These are phyloP conservation scores for Colletotrichum somersetense DNA, from an alignment of 2,329 filamentous ascomycete species.

Conservation along the genomic window DNA sequence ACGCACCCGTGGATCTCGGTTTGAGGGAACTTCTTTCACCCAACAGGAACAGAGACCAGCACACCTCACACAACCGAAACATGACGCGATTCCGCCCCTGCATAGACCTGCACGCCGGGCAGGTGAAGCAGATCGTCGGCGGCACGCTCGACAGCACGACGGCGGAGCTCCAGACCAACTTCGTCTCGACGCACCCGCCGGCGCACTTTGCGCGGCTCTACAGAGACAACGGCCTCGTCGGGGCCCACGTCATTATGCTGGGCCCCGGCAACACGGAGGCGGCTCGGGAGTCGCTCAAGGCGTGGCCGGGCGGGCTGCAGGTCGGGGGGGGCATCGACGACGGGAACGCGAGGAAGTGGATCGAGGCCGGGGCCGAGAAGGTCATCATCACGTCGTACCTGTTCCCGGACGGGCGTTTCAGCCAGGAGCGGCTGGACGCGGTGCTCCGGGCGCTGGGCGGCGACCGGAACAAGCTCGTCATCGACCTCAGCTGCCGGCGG, in stretches of 20 bases:
- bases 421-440: constrained; percentile 78
- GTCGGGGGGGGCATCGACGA: constrained; percentile 95
- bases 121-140: constrained; percentile 98
- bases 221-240: constrained; percentile 77
- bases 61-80: constrained; percentile 40
- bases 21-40: constrained; percentile 15
- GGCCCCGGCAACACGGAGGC: constrained; percentile 88
- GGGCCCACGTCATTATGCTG: constrained; percentile 97
- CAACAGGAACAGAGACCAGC: not conserved
- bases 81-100: constrained; percentile 98
- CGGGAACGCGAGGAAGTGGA: constrained; percentile 86
- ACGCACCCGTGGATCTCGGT: constrained; percentile 22
- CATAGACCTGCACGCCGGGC: constrained; percentile 96
- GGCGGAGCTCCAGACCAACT: constrained; percentile 85
- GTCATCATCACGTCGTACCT: constrained; percentile 97
- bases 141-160: constrained; percentile 83
- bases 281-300: constrained; percentile 79
- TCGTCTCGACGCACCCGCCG: constrained; percentile 86
- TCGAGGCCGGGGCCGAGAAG: constrained; percentile 89
- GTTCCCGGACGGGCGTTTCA: constrained; percentile 88
- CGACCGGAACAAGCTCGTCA: constrained; percentile 85
- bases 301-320: constrained; percentile 86
- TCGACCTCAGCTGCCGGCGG: constrained; percentile 91
- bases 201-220: constrained; percentile 87
- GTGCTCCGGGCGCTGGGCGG: constrained; percentile 80